These are phyloP conservation scores for Ophiobolus disseminans DNA, from an alignment of 2,329 filamentous ascomycete species.

Conservation along the genomic window DNA sequence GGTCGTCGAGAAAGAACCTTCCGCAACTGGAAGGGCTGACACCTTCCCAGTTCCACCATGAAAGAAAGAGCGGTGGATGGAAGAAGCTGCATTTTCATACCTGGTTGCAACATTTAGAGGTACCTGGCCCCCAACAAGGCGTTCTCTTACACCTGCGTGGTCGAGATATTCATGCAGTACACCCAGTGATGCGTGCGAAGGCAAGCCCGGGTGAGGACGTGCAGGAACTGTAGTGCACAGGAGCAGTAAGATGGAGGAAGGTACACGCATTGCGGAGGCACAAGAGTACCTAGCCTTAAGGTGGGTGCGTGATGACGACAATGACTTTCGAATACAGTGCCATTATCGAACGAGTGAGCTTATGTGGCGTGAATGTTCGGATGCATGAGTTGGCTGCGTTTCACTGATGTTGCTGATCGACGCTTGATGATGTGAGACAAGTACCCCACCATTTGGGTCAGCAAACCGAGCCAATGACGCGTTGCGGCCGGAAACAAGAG, in stretches of 20 bases:
- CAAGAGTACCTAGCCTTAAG: too few species aligned
- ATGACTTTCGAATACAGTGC: too few species aligned
- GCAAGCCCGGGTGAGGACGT: too few species aligned
- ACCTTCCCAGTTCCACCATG: not conserved
- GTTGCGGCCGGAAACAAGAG: not conserved
- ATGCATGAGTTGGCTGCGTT: not conserved
- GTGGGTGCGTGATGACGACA: too few species aligned
- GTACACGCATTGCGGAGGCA: not conserved
- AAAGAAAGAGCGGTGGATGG: slow-evolving; percentile 11
- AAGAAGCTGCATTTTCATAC: slow-evolving; percentile 17
- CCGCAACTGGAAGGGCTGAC: not conserved
- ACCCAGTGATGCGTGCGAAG: too few species aligned
- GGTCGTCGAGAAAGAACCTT: too few species aligned
- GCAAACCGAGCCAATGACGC: not conserved
- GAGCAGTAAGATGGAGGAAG: not conserved
- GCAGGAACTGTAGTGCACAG: not conserved
- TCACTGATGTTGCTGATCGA: not conserved
- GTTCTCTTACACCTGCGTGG: too few species aligned
- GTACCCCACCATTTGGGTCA: slow-evolving; percentile 3
- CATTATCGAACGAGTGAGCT: not conserved
- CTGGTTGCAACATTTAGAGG: slow-evolving; percentile 17
- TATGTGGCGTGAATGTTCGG: not conserved
- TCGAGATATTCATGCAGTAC: too few species aligned
- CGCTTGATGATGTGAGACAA: slow-evolving; percentile 1
- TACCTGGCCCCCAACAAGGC: slow-evolving; percentile 13